Conservation (phyloP, 345 rosid species). For the Hypericum androsaemum region DNA sequence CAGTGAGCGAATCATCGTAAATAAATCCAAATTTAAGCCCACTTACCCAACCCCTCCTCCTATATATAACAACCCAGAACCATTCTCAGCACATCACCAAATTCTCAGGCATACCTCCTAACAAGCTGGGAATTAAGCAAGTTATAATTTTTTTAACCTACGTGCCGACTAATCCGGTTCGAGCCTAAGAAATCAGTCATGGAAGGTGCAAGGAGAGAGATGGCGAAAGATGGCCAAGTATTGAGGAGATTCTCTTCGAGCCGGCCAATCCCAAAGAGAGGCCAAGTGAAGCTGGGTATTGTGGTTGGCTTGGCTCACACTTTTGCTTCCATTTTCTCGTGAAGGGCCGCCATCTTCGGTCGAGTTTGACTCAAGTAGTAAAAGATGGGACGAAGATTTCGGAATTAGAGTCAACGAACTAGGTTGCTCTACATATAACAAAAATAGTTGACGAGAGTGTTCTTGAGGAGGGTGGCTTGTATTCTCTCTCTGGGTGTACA, state of each 20-base stretch:
- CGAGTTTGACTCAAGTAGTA: too few relatives aligned
- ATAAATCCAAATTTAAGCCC: background rate
- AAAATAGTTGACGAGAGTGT: too few relatives aligned
- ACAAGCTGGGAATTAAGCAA: too few relatives aligned
- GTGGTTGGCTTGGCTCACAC: constrained; percentile 41
- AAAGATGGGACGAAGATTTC: too few relatives aligned
- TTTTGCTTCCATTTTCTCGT: constrained; percentile 30
- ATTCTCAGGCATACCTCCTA: background rate
- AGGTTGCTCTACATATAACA: too few relatives aligned
- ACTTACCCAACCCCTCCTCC: too few relatives aligned
- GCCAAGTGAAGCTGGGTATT: constrained; percentile 35
- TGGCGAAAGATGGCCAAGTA: constrained; percentile 21
- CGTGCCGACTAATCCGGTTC: background rate
- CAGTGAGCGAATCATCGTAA: background rate
- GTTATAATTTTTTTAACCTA: background rate
- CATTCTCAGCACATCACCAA: background rate
- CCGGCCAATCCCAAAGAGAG: constrained; percentile 41
- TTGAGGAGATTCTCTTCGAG: constrained; percentile 9
- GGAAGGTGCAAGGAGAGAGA: constrained; percentile 14
- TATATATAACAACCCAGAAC: background rate
- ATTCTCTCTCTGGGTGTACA: too few relatives aligned
- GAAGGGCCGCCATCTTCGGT: too few relatives aligned
- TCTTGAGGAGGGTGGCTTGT: too few relatives aligned
- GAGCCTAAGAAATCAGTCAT: background rate
- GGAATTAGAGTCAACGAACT: too few relatives aligned